Percentiles rank a stretch among this genome's conserved stretches.
phyloP scores from a whole-genome alignment of 441 rosid species.

The Flueggea neowawraea region DNA sequence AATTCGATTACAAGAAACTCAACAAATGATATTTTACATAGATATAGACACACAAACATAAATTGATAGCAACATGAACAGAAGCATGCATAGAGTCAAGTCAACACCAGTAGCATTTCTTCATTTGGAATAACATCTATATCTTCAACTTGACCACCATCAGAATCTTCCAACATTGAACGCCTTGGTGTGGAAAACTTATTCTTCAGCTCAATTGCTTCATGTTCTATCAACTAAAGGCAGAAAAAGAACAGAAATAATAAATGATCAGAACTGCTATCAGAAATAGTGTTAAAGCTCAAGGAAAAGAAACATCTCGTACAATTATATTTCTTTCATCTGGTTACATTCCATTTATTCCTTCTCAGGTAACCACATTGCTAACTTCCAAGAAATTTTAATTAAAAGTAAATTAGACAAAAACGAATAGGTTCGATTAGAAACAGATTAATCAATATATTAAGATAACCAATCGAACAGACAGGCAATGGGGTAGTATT shows the following conservation, averaged over 20 bases:
- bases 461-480: no score
- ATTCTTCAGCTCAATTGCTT: conserved; percentile 80
- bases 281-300: not conserved
- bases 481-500: no score
- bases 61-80: not conserved
- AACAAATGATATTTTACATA: not conserved
- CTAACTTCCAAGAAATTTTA: no score
- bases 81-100: conserved; percentile 15
- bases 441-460: no score
- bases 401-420: no score
- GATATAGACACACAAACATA: no score
- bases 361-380: no score
- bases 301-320: not conserved
- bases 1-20: conserved; percentile 1
- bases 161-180: conserved; percentile 78
- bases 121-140: conserved; percentile 95
- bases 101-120: conserved; percentile 78
- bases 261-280: not conserved
- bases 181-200: conserved; percentile 76
- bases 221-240: conserved; percentile 76
- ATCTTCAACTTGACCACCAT: conserved; percentile 83
- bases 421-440: no score
- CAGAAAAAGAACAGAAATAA: not conserved
- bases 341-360: no score
- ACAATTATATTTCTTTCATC: no score